These are phyloP conservation scores for Radiomyces spectabilis DNA, from an alignment of 192 early-diverging fungal species.

Conservation along the genomic window DNA sequence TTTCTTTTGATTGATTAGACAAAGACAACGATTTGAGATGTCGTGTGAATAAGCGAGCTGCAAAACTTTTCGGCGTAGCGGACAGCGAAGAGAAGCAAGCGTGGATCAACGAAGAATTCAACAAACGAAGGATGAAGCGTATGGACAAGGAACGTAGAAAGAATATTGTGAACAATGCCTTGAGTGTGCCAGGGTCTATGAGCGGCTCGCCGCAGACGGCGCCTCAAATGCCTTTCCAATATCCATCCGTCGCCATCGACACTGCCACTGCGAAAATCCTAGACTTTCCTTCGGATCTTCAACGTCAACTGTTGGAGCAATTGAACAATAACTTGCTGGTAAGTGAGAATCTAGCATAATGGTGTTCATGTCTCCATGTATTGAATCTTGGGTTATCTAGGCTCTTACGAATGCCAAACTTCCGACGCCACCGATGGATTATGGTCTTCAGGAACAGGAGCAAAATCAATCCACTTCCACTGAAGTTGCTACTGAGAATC, in stretches of 20 bases:
- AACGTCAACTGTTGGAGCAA: conserved; percentile 21
- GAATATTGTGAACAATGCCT: conserved; percentile 13
- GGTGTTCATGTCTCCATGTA: neutral
- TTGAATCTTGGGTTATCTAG: neutral
- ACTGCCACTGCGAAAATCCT: conserved; percentile 14
- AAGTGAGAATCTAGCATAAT: neutral
- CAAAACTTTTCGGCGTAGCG: conserved; percentile 47
- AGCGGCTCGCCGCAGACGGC: too few species aligned
- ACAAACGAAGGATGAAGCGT: conserved; percentile 53
- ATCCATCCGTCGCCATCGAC: conserved; percentile 10
- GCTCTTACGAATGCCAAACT: neutral
- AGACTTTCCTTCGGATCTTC: conserved; percentile 15
- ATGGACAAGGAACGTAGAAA: conserved; percentile 51
- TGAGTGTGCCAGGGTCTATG: conserved; percentile 7
- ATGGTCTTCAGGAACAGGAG: too few species aligned
- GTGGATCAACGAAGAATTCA: conserved; percentile 69
- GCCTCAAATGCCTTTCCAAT: neutral
- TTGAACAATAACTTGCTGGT: conserved; percentile 18
- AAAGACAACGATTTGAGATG: conserved; percentile 73
- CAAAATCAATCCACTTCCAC: too few species aligned
- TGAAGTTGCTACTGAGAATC: too few species aligned
- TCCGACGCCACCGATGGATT: neutral
- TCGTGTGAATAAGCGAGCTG: conserved; percentile 66
- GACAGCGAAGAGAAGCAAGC: conserved; percentile 39
- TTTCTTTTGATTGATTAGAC: conserved; percentile 25